Evolutionary conservation across 805 yeast species (phyloP).

Genomic region (Hanseniaspora clermontiae): DNA sequence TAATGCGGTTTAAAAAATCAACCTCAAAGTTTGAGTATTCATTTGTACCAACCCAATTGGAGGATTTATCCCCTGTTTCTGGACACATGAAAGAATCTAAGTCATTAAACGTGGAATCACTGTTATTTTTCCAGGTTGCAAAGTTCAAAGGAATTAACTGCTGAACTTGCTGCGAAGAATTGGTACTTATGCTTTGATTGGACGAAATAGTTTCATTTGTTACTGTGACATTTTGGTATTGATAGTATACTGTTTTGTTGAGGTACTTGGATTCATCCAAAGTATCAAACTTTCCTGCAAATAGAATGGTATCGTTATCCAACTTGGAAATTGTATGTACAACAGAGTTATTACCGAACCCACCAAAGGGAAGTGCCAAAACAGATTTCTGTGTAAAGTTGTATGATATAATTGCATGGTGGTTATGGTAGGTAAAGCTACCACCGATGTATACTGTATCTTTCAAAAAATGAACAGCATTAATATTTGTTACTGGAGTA

Average conservation of each 20-base stretch:
- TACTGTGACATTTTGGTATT: constrained; percentile 18
- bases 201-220: constrained; percentile 20
- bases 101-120: constrained; percentile 25
- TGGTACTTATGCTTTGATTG: constrained; percentile 18
- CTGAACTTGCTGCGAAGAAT: constrained; percentile 36
- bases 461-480: constrained; percentile 38
- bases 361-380: constrained; percentile 51
- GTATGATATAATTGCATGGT: constrained; percentile 47
- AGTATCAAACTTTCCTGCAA: constrained; percentile 65
- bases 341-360: constrained; percentile 49
- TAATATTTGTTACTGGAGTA: constrained; percentile 25
- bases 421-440: constrained; percentile 38
- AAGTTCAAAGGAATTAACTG: constrained; percentile 48
- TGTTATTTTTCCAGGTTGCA: constrained; percentile 40
- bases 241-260: constrained; percentile 19
- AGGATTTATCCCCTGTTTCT: constrained; percentile 21
- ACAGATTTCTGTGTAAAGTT: constrained; percentile 35
- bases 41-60: constrained; percentile 44
- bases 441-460: constrained; percentile 71
- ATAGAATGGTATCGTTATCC: constrained; percentile 43
- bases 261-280: constrained; percentile 40
- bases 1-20: constrained; percentile 39
- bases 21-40: constrained; percentile 57
- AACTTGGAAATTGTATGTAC: constrained; percentile 52
- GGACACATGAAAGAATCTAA: constrained; percentile 47